phyloP scores from a whole-genome alignment of 352 stramenopile genomes.

The Globisporangium paddicum region DNA sequence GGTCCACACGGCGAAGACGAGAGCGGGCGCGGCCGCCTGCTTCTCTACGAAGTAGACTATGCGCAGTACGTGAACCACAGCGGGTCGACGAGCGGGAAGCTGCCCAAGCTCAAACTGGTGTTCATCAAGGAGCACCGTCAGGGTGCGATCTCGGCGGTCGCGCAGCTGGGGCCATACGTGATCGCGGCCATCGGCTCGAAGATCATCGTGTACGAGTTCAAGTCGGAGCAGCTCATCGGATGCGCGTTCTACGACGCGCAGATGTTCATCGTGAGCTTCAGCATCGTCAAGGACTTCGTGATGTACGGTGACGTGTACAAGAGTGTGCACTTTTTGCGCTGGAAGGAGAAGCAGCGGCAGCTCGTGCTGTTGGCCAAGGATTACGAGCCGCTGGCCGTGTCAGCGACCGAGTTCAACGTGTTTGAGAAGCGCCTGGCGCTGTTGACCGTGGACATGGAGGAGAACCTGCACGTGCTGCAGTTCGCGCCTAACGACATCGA shows the following conservation, averaged over 20 bases:
- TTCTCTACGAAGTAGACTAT: conserved; percentile 88
- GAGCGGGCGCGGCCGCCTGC: conserved; percentile 70
- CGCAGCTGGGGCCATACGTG: conserved; percentile 77
- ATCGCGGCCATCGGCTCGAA: conserved; percentile 83
- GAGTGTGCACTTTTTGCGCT: conserved; percentile 84
- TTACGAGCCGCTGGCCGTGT: conserved; percentile 76
- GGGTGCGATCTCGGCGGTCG: conserved; percentile 71
- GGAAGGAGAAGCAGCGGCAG: conserved; percentile 79
- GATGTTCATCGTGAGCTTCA: conserved; percentile 84
- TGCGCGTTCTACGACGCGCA: conserved; percentile 87
- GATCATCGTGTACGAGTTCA: conserved; percentile 88
- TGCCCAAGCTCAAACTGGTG: conserved; percentile 74
- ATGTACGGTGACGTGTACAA: conserved; percentile 89
- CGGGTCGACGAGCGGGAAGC: conserved; percentile 64
- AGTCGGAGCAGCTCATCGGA: conserved; percentile 80
- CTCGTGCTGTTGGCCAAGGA: conserved; percentile 82
- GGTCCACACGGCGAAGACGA: conserved; percentile 84
- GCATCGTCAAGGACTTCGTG: conserved; percentile 81
- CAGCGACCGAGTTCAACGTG: conserved; percentile 77
- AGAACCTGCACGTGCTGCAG: conserved; percentile 86
- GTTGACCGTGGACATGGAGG: conserved; percentile 74
- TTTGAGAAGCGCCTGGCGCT: conserved; percentile 73
- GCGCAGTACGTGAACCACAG: conserved; percentile 83
- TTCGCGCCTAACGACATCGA: conserved; percentile 84
- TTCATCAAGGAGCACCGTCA: conserved; percentile 88